phyloP scores from a whole-genome alignment of 2,329 filamentous ascomycete species.

The Orbilia quercus region DNA sequence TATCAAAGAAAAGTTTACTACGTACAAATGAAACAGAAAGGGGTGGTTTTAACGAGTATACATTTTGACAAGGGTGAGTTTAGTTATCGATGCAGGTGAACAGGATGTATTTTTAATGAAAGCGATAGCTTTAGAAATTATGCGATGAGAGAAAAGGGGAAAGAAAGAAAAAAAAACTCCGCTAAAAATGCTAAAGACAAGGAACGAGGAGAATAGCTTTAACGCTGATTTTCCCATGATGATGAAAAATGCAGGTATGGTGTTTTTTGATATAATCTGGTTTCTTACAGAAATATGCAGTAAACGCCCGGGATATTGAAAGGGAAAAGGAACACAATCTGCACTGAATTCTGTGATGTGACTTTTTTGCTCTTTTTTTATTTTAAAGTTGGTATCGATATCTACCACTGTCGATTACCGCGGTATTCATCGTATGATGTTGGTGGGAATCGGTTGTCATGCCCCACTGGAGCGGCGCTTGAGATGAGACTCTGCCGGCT shows the following conservation, averaged over 20 bases:
- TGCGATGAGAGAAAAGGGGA: slow-evolving; percentile 15
- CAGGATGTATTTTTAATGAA: slow-evolving; percentile 13
- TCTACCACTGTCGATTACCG: slow-evolving; percentile 36
- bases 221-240: slow-evolving; percentile 7
- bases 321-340: slow-evolving; percentile 20
- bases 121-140: slow-evolving; percentile 30
- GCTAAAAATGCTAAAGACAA: slow-evolving; percentile 55
- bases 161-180: slow-evolving; percentile 38
- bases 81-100: not conserved
- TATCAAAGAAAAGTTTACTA: slow-evolving; percentile 31
- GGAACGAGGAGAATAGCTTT: slow-evolving; percentile 15
- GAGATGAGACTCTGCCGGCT: slow-evolving; percentile 53
- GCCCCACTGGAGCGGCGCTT: slow-evolving; percentile 38
- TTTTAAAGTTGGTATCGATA: not conserved
- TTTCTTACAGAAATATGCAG: slow-evolving; percentile 18
- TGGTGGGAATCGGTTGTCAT: slow-evolving; percentile 46
- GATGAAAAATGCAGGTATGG: slow-evolving; percentile 14
- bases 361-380: slow-evolving; percentile 8
- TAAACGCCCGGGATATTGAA: slow-evolving; percentile 35
- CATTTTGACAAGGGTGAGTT: slow-evolving; percentile 6
- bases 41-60: slow-evolving; percentile 4
- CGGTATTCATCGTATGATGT: slow-evolving; percentile 53
- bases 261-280: slow-evolving; percentile 22
- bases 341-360: slow-evolving; percentile 12
- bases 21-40: slow-evolving; percentile 38